Evolutionary conservation across 2,329 filamentous ascomycete species (phyloP), one percentile per base, ranked within the genome.

Genomic region (Macrophomina tecta): DNA sequence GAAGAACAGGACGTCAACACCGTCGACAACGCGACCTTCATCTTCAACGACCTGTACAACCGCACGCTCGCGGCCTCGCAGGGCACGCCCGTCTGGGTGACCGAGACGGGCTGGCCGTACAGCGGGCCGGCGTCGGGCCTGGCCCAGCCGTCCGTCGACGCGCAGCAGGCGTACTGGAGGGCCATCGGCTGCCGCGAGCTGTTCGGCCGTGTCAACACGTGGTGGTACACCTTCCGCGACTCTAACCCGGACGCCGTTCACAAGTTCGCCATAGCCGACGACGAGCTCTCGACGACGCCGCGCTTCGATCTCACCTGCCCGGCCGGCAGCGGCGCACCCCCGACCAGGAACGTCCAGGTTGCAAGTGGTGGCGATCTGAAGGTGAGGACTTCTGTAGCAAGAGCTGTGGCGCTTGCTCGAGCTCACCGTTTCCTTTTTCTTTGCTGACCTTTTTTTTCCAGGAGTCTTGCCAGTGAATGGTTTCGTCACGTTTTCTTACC

Each of bases 221-320:
- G 74, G 70, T 79, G 75, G 75, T 79, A 78, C 69, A 74, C 72
- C 6, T 72, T 77, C 5, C 72, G 72, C 8, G 76, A 78, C 62
- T 72, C 74, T 61, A 87, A 87, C 82, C 83, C 85, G 60, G 85
- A 82, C 75, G 87, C 87, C 82, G 73, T 81, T 74, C 81, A 84
- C 79, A 85, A 86, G 81, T 87, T 87, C 63, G 84, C 81, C 75
- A 83, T 88, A 69, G 85, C 83, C 73, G 77, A 85, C 68, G 77
- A 86, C 73, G 42, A n/a, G 4, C 80, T 87, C 63, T 82, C 79
- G 69, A 85, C 82, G 71, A 83, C 74, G 32, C 81, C 85, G 51
- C 76, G 78, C 64, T 87, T 84, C 76, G 80, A 88, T 74, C 81
- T 88, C 65, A 82, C 79, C 71, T 88, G 86, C 81, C 72, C 75